A percentile compares a stretch with the other conserved stretches of the same genome.
Conservation (phyloP, 2,329 filamentous ascomycete species). For the Bimuria novae-zelandiae region DNA sequence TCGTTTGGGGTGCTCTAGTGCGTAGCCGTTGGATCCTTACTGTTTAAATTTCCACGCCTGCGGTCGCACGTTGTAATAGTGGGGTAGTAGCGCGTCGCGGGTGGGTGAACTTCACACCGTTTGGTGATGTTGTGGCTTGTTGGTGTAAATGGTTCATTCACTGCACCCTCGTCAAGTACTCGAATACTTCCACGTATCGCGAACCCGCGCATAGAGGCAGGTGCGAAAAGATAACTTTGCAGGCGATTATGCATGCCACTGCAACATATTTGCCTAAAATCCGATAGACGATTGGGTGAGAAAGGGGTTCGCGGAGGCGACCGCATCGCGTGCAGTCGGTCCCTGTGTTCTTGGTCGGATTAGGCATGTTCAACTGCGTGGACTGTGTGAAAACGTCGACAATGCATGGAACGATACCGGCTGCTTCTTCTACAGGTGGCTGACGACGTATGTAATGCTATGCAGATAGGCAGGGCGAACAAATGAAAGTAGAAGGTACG, state of each 20-base stretch:
- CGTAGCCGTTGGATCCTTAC: neutral
- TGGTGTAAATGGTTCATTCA: neutral
- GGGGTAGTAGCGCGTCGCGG: neutral
- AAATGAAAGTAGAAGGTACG: neutral
- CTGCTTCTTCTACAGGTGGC: neutral
- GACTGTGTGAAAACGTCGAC: neutral
- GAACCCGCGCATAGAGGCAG: neutral
- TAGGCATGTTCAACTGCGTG: neutral
- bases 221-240: conserved; percentile 4
- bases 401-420: neutral
- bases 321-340: neutral
- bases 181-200: neutral
- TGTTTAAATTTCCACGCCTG: neutral
- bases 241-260: conserved; percentile 1
- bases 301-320: neutral
- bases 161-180: neutral
- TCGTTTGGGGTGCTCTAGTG: neutral
- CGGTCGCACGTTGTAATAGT: neutral
- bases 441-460: neutral
- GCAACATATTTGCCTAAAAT: conserved; percentile 7
- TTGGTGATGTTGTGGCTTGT: conserved; percentile 4
- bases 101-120: neutral
- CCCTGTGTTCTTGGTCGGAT: neutral
- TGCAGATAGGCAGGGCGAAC: neutral
- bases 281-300: neutral